phyloP scores from a whole-genome alignment of 169 alveolate genomes.

The Cryptosporidium muris region DNA sequence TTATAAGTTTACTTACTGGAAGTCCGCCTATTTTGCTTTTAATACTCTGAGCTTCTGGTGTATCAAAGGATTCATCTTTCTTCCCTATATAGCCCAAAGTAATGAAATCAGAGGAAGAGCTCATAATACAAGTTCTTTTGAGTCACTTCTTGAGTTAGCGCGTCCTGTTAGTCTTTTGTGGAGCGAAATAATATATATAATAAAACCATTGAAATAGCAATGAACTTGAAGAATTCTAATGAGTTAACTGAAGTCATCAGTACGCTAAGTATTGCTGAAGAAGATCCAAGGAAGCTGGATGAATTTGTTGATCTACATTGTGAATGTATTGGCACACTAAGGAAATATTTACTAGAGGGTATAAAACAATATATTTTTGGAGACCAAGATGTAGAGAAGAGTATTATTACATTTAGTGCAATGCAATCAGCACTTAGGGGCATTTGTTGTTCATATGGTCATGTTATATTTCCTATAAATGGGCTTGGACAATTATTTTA shows the following conservation, averaged over 20 bases:
- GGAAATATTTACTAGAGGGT: slow-evolving; percentile 56
- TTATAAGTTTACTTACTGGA: slow-evolving; percentile 32
- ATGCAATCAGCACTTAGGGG: slow-evolving; percentile 46
- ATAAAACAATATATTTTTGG: slow-evolving; percentile 50
- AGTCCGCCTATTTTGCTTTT: slow-evolving; percentile 47
- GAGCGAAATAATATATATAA: neutral
- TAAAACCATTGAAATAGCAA: neutral
- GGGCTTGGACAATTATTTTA: slow-evolving; percentile 58
- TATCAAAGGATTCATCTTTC: slow-evolving; percentile 29
- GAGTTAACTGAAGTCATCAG: slow-evolving; percentile 18
- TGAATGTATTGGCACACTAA: slow-evolving; percentile 67
- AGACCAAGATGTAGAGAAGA: neutral
- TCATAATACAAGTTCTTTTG: too few relatives aligned
- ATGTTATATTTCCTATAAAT: slow-evolving; percentile 40
- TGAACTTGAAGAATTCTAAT: neutral
- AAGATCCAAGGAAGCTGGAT: slow-evolving; percentile 25
- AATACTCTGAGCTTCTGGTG: neutral
- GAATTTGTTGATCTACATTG: slow-evolving; percentile 64
- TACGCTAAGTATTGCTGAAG: slow-evolving; percentile 42
- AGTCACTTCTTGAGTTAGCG: neutral
- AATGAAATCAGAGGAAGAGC: neutral
- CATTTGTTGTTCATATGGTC: slow-evolving; percentile 40
- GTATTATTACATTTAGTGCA: slow-evolving; percentile 23
- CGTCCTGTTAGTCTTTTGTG: neutral
- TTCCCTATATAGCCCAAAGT: neutral